Percentiles rank a stretch among this genome's conserved stretches.
phyloP scores from a whole-genome alignment of 148 eudicot species.

The Silene conica region DNA sequence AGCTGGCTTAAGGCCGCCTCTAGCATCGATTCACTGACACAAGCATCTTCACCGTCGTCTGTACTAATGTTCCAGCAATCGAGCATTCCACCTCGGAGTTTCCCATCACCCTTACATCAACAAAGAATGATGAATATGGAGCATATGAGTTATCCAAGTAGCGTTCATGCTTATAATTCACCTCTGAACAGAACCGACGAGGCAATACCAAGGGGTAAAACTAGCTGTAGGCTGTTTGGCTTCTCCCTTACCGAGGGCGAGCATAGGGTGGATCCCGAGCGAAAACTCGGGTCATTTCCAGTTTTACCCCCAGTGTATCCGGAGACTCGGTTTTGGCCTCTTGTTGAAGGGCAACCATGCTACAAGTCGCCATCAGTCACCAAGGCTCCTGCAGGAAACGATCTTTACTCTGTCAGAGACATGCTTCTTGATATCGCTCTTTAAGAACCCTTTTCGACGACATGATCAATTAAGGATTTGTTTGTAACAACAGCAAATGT shows the following conservation, averaged over 20 bases:
- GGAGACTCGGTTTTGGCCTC: constrained; percentile 31
- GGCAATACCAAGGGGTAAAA: constrained; percentile 36
- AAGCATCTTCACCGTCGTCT: constrained; percentile 59
- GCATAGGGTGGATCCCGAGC: constrained; percentile 21
- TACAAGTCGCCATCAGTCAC: constrained; percentile 39
- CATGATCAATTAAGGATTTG: not conserved
- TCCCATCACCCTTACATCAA: constrained; percentile 18
- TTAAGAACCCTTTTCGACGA: constrained; percentile 12
- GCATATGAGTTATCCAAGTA: constrained; percentile 16
- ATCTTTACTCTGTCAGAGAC: constrained; percentile 51
- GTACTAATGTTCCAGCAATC: constrained; percentile 56
- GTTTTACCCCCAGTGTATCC: constrained; percentile 16
- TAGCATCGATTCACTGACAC: constrained; percentile 19
- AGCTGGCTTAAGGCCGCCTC: constrained; percentile 31
- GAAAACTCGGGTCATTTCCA: constrained; percentile 15
- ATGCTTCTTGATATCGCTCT: constrained; percentile 68
- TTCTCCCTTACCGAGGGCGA: constrained; percentile 63
- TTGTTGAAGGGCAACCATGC: constrained; percentile 41
- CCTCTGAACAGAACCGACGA: constrained; percentile 29
- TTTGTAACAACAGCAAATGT: constrained; percentile 13
- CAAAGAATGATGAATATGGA: constrained; percentile 18
- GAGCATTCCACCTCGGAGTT: constrained; percentile 28
- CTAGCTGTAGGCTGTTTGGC: constrained; percentile 74
- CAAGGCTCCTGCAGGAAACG: constrained; percentile 38
- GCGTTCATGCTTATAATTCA: constrained; percentile 22